A percentile compares a stretch with the other conserved stretches of the same genome.
phyloP scores from a whole-genome alignment of 371 early-diverging fungal genomes.

The Sporodiniella umbellata region DNA sequence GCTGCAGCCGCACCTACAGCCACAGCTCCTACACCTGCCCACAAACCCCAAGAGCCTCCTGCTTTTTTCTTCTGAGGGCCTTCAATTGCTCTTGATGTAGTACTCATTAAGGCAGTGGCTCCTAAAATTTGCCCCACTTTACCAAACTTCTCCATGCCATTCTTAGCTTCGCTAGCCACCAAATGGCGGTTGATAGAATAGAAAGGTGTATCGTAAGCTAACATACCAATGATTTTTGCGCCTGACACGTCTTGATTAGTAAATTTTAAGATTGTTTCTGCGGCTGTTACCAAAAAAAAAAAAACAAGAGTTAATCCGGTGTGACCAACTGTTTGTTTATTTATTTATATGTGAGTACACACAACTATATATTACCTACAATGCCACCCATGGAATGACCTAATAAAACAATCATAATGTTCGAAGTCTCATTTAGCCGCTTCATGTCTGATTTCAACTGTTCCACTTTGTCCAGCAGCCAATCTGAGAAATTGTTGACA shows the following conservation, averaged over 20 bases:
- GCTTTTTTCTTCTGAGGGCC: background rate
- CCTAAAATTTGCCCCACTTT: conserved; percentile 22
- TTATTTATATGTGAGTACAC: too few relatives aligned
- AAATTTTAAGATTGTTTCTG: conserved; percentile 52
- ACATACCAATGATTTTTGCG: conserved; percentile 46
- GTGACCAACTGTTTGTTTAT: background rate
- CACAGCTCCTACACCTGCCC: conserved; percentile 53
- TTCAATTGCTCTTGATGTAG: conserved; percentile 7
- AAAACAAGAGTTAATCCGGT: background rate
- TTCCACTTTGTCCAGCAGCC: conserved; percentile 46
- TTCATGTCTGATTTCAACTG: conserved; percentile 20
- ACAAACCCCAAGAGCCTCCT: conserved; percentile 36
- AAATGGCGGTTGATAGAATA: conserved; percentile 51
- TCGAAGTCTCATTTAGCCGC: conserved; percentile 24
- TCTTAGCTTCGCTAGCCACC: conserved; percentile 34
- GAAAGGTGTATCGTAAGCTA: conserved; percentile 64
- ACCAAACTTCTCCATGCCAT: conserved; percentile 2
- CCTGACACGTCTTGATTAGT: conserved; percentile 12
- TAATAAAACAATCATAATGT: conserved; percentile 32
- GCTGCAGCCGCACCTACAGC: conserved; percentile 46
- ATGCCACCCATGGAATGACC: conserved; percentile 69
- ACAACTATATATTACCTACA: too few relatives aligned
- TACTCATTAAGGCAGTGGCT: conserved; percentile 5
- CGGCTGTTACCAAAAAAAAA: conserved; percentile 30
- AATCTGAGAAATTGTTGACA: conserved; percentile 40